phyloP scores from a whole-genome alignment of 371 early-diverging fungal species.

The Apophysomyces elegans region DNA sequence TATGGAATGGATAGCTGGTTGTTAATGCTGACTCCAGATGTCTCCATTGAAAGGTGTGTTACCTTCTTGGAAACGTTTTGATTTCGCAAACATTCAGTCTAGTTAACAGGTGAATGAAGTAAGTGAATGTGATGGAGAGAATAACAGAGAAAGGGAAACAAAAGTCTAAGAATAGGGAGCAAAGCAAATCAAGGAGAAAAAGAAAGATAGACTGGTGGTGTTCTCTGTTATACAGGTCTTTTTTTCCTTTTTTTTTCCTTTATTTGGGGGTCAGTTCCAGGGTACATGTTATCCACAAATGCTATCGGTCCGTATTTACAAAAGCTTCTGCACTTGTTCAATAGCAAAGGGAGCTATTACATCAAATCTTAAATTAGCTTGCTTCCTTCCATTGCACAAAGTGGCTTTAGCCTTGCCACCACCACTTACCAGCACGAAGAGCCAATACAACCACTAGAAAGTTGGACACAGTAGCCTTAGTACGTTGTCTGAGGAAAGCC shows the following conservation, averaged over 20 bases:
- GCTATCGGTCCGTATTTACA: slow-evolving; percentile 27
- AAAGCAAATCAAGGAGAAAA: slow-evolving; percentile 1
- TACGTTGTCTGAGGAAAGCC: slow-evolving; percentile 49
- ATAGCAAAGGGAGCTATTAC: slow-evolving; percentile 52
- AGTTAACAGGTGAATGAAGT: background rate
- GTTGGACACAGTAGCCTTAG: slow-evolving; percentile 46
- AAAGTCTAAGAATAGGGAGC: slow-evolving; percentile 6
- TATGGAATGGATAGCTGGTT: background rate
- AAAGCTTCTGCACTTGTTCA: slow-evolving; percentile 49
- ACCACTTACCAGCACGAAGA: slow-evolving; percentile 54
- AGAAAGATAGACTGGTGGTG: background rate
- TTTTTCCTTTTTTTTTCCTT: slow-evolving; percentile 14
- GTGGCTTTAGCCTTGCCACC: slow-evolving; percentile 2
- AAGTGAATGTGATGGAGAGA: slow-evolving; percentile 10
- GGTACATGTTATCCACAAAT: slow-evolving; percentile 4
- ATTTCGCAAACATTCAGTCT: slow-evolving; percentile 44
- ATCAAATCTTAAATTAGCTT: background rate
- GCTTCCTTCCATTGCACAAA: no score
- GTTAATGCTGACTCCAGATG: background rate
- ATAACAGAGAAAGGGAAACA: slow-evolving; percentile 11
- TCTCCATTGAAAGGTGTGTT: background rate
- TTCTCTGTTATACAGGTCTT: slow-evolving; percentile 14
- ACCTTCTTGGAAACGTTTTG: slow-evolving; percentile 49
- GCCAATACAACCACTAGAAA: slow-evolving; percentile 45
- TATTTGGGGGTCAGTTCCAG: slow-evolving; percentile 6